phyloP scores from a whole-genome alignment of 1,284 basidiomycete species.

The Calocybe gambosa region DNA sequence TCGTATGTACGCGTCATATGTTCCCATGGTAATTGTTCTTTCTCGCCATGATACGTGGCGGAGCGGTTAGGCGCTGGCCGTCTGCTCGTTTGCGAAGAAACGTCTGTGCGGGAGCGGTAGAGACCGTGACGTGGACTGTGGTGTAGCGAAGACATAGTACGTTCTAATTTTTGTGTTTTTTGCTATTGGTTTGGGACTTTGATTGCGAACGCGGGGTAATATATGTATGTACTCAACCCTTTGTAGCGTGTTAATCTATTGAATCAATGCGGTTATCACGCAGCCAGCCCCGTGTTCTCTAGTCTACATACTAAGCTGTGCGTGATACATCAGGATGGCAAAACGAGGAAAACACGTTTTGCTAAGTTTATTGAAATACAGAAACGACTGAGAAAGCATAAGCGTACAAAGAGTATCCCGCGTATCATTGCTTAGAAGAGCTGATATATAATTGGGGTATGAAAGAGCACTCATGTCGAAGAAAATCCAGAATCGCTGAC shows the following conservation, averaged over 20 bases:
- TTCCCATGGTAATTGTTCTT: slow-evolving; percentile 27
- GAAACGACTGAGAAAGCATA: slow-evolving; percentile 12
- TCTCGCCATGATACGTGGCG: slow-evolving; percentile 16
- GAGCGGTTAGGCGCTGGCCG: slow-evolving; percentile 12
- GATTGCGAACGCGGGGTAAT: no score
- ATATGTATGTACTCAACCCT: slow-evolving; percentile 17
- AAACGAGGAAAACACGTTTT: slow-evolving; percentile 15
- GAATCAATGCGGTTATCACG: slow-evolving; percentile 27
- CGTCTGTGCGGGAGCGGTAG: slow-evolving; percentile 9
- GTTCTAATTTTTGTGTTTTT: no score
- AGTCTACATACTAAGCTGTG: slow-evolving; percentile 10
- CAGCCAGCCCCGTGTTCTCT: slow-evolving; percentile 16
- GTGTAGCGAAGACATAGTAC: slow-evolving; percentile 9
- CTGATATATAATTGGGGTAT: slow-evolving; percentile 6
- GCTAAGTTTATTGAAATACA: slow-evolving; percentile 6
- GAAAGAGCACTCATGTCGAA: slow-evolving; percentile 33
- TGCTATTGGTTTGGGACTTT: neutral
- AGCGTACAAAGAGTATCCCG: neutral
- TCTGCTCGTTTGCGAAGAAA: slow-evolving; percentile 5
- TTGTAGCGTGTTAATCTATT: slow-evolving; percentile 18
- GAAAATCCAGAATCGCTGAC: slow-evolving; percentile 56
- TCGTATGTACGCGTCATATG: slow-evolving; percentile 44
- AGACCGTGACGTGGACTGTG: slow-evolving; percentile 4
- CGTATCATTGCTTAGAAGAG: slow-evolving; percentile 8
- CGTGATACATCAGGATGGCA: slow-evolving; percentile 2